These are phyloP conservation scores for Erythrobasidium hasegawianum DNA, from an alignment of 1,284 basidiomycete species.

Conservation along the genomic window DNA sequence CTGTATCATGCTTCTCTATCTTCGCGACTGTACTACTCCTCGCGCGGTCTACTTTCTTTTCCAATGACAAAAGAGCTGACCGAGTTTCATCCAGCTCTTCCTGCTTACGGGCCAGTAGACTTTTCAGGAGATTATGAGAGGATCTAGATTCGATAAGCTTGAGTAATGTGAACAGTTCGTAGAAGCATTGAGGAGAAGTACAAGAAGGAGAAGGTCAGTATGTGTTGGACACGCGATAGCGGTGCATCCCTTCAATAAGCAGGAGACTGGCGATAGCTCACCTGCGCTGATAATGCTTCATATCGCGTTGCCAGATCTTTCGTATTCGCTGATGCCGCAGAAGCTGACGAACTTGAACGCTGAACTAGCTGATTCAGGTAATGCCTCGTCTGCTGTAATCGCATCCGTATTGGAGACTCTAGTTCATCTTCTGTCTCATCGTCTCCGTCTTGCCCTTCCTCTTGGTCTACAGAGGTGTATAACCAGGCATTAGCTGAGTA, in stretches of 20 bases:
- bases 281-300: slow-evolving; percentile 1
- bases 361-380: slow-evolving; percentile 10
- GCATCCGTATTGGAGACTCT: background rate
- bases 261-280: too few relatives aligned
- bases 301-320: background rate
- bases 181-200: too few relatives aligned
- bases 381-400: slow-evolving; percentile 18
- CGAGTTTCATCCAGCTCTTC: slow-evolving; percentile 41
- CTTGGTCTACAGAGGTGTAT: background rate
- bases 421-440: background rate
- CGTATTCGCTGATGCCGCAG: background rate
- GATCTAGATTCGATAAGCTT: slow-evolving; percentile 38
- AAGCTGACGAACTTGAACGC: background rate
- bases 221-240: too few relatives aligned
- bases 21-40: slow-evolving; percentile 41
- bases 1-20: slow-evolving; percentile 34
- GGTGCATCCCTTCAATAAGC: too few relatives aligned
- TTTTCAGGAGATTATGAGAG: slow-evolving; percentile 37
- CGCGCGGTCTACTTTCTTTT: slow-evolving; percentile 43
- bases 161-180: background rate
- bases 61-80: slow-evolving; percentile 38
- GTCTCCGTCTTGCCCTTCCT: background rate
- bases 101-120: slow-evolving; percentile 38
- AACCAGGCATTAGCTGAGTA: background rate
- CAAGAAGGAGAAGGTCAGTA: too few relatives aligned